Conservation (phyloP, 202 grass and related monocot species). For the Brachypodium distachyon region DNA sequence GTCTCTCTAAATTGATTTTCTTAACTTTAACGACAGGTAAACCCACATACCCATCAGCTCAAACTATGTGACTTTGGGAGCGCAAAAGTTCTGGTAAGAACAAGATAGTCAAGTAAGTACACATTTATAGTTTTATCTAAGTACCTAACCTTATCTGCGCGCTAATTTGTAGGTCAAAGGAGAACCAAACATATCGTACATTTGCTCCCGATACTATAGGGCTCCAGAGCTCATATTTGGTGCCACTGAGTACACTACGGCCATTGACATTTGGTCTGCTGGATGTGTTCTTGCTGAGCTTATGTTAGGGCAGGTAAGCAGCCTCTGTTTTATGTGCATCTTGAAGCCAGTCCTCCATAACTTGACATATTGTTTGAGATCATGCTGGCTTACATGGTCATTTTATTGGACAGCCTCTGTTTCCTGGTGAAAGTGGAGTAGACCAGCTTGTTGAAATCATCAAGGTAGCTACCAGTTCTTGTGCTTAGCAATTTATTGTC, state of each 20-base stretch:
- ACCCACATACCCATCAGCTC: slow-evolving; percentile 92
- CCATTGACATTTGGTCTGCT: slow-evolving; percentile 98
- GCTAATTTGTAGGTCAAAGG: slow-evolving; percentile 61
- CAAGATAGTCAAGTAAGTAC: slow-evolving; percentile 2
- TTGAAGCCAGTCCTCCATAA: background rate
- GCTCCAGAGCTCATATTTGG: slow-evolving; percentile 98
- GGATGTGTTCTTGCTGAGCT: slow-evolving; percentile 95
- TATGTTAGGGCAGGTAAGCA: slow-evolving; percentile 79
- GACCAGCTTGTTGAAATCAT: slow-evolving; percentile 98
- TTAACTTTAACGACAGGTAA: slow-evolving; percentile 48
- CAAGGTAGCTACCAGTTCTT: slow-evolving; percentile 39
- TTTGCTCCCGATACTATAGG: slow-evolving; percentile 92
- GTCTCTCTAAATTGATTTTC: background rate
- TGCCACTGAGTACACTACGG: slow-evolving; percentile 93
- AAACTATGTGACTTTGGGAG: slow-evolving; percentile 94
- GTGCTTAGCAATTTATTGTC: background rate
- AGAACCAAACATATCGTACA: slow-evolving; percentile 94
- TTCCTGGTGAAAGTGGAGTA: slow-evolving; percentile 92
- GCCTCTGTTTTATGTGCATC: background rate
- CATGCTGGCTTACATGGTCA: slow-evolving; percentile 1
- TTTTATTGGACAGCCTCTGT: slow-evolving; percentile 63
- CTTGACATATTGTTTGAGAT: background rate
- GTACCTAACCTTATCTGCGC: background rate
- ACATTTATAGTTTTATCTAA: background rate
- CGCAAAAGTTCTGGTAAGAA: slow-evolving; percentile 90